These are phyloP conservation scores for Smithsoniella earleae DNA, from an alignment of 163 green algal species.

Conservation along the genomic window DNA sequence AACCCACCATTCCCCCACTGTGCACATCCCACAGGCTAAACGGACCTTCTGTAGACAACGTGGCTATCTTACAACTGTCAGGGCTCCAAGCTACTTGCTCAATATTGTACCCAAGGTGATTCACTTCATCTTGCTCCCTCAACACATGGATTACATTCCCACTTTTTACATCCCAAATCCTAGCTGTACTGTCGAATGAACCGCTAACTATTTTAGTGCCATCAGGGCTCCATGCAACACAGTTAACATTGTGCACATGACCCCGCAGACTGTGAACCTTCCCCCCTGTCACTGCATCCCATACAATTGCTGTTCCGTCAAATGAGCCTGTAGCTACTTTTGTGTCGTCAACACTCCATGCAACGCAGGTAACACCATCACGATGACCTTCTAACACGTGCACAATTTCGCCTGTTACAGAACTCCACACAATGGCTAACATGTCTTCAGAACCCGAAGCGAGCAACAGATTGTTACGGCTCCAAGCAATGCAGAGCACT, in stretches of 20 bases:
- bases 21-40: no score
- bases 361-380: background rate
- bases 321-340: background rate
- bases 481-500: background rate
- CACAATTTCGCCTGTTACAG: background rate
- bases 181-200: no score
- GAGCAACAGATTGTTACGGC: background rate
- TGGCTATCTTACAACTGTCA: no score
- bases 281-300: background rate
- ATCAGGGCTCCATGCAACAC: conserved; percentile 32
- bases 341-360: background rate
- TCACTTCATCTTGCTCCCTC: no score
- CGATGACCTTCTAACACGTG: background rate
- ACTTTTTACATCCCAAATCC: no score
- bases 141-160: no score
- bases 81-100: no score
- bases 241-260: background rate
- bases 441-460: background rate
- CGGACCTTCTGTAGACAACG: no score
- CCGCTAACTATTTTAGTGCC: conserved; percentile 41
- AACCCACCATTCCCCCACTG: no score
- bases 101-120: no score
- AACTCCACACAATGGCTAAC: background rate
- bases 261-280: background rate
- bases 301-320: background rate